Evolutionary conservation across 441 rosid genomes (phyloP).

Genomic region (Populus tomentosa): DNA sequence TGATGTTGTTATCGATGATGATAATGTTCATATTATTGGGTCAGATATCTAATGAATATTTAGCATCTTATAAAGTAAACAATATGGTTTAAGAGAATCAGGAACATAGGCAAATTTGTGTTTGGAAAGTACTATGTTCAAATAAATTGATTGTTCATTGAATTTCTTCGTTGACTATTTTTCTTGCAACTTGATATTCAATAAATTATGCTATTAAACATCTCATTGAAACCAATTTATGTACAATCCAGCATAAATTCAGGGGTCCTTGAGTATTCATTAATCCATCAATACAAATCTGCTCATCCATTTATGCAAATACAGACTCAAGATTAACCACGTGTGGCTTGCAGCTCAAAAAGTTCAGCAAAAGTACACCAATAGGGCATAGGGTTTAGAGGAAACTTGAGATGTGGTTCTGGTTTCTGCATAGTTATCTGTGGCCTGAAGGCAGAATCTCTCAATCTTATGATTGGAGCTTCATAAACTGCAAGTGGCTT

Average conservation of each 20-base stretch:
- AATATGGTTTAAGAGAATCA: background rate
- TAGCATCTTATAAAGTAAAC: background rate
- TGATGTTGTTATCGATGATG: background rate
- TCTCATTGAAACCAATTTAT: background rate
- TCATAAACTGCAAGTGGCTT: background rate
- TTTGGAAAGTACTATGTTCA: background rate
- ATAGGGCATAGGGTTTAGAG: background rate
- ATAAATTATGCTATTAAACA: background rate
- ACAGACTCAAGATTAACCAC: background rate
- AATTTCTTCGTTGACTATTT: background rate
- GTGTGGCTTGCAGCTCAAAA: background rate
- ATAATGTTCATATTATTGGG: background rate
- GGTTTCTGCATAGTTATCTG: background rate
- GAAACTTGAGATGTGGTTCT: background rate
- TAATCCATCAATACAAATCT: background rate
- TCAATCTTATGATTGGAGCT: background rate
- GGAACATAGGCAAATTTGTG: background rate
- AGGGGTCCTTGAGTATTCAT: background rate
- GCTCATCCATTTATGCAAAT: background rate
- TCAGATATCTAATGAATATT: background rate
- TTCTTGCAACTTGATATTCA: background rate
- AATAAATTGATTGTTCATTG: background rate
- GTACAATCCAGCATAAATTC: background rate
- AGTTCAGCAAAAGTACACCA: background rate
- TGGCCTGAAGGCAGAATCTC: background rate